phyloP scores from a whole-genome alignment of 2,329 filamentous ascomycete genomes.

The Cryoendolithus antarcticus region DNA sequence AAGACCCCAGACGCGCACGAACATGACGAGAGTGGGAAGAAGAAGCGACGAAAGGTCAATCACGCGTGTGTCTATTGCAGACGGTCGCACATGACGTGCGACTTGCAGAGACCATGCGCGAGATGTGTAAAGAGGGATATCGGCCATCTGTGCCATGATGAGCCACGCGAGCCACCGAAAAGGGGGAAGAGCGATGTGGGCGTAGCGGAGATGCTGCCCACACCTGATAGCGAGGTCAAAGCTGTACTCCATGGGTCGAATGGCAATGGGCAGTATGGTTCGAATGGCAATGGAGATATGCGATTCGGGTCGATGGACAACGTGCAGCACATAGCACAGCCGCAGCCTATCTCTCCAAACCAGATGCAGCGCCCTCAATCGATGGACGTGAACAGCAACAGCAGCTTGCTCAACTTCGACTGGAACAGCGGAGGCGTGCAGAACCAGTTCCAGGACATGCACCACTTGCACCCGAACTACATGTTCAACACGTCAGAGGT shows the following conservation, averaged over 20 bases:
- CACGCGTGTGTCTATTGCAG: constrained; percentile 43
- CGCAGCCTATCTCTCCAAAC: constrained; percentile 54
- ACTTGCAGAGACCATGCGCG: constrained; percentile 77
- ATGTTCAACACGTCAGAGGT: constrained; percentile 93
- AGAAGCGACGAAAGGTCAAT: constrained; percentile 43
- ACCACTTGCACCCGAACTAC: constrained; percentile 84
- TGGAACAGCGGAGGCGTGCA: constrained; percentile 67
- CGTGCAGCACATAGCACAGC: constrained; percentile 56
- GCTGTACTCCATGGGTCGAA: constrained; percentile 1
- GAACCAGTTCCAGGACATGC: constrained; percentile 87
- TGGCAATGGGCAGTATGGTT: constrained; percentile 6
- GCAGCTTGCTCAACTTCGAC: constrained; percentile 42
- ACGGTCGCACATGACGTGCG: constrained; percentile 44
- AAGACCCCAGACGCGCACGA: too few relatives aligned
- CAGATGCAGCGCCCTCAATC: constrained; percentile 46
- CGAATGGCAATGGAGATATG: constrained; percentile 7
- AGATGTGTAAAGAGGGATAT: constrained; percentile 98
- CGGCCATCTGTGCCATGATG: constrained; percentile 94
- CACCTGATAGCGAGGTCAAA: constrained; percentile 6
- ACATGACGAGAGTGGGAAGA: constrained; percentile 18
- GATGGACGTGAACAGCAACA: constrained; percentile 27
- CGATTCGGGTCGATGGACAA: constrained; percentile 5
- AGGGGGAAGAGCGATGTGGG: constrained; percentile 51
- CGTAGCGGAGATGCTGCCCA: constrained; percentile 24
- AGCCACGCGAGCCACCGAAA: constrained; percentile 79